These are phyloP conservation scores for Haplographium delicatum DNA, from an alignment of 495 filamentous ascomycete species.

Conservation along the genomic window DNA sequence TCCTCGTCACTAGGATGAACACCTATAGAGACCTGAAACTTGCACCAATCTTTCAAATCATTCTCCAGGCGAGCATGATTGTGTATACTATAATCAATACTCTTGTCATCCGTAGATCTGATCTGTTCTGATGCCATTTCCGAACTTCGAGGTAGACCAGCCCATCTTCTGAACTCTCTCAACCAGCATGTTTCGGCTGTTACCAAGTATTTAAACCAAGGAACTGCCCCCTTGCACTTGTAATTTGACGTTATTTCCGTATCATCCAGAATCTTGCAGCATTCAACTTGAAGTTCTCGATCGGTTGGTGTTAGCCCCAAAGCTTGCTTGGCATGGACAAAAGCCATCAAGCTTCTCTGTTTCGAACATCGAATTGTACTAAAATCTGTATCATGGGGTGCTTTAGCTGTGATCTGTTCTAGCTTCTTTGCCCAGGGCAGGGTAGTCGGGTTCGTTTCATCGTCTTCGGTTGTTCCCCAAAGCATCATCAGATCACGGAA, in stretches of 20 bases:
- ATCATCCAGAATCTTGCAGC: conserved; percentile 43
- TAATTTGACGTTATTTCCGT: conserved; percentile 39
- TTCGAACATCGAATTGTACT: conserved; percentile 34
- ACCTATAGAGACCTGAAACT: conserved; percentile 42
- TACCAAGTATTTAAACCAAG: conserved; percentile 44
- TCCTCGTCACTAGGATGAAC: conserved; percentile 53
- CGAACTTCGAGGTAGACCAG: conserved; percentile 41
- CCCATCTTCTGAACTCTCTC: conserved; percentile 40
- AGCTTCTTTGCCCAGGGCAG: conserved; percentile 10
- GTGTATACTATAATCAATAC: conserved; percentile 47
- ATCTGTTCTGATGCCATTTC: conserved; percentile 33
- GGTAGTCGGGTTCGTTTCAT: background rate
- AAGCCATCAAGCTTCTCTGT: conserved; percentile 43
- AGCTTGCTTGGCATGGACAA: conserved; percentile 40
- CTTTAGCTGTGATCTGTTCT: background rate
- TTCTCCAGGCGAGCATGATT: conserved; percentile 51
- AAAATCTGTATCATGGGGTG: background rate
- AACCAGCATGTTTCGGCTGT: conserved; percentile 39
- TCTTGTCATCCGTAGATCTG: conserved; percentile 44
- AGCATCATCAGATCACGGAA: conserved; percentile 48
- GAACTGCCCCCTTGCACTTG: conserved; percentile 39
- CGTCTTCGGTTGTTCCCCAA: conserved; percentile 21
- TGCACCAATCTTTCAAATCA: conserved; percentile 54
- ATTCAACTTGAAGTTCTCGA: conserved; percentile 45
- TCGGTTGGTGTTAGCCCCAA: conserved; percentile 50